Base-by-base conservation (phyloP, 192 early-diverging fungal genomes). In the Geranomyces variabilis region DNA sequence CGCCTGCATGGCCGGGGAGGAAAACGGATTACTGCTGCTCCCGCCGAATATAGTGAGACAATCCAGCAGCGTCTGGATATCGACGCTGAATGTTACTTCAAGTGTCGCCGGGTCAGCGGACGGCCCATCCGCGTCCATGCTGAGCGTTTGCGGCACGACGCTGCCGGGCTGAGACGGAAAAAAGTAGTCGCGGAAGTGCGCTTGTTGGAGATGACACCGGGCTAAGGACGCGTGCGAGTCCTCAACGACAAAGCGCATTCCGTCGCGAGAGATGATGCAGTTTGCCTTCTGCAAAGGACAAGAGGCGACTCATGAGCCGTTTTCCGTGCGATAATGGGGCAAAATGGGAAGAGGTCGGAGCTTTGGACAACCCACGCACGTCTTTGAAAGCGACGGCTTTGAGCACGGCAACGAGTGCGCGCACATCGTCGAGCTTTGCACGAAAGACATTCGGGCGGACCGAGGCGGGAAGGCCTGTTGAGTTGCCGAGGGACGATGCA, bases 361-460 rank as follows among this genome's bases (percentile, higher is more conserved):
- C 3, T 3, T 41, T 10, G 36, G 36, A 41, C n/a, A n/a, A n/a
- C n/a, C n/a, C n/a, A n/a, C n/a, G 46, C 12, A 45, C 43, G 8
- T 55, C 69, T 48, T 71, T 78, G 59, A 64, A 70, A 44, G 71
- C 46, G 48, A 87, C 76, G 46, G 83, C 80, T 36, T 75, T 71
- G 33, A 85, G 79, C 78, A 85, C 77, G 55, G 83, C 80, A 22
- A 82, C 83, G n/a, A 87, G 65, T 0, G 83, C 55, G 17, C 67
- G 47, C 21, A 68, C 67, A 22, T 68, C 44, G 0, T 68, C 67
- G 7, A 68, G 51, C 51, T 51, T 68, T 19, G 49, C 67, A 30
- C 41, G 12, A 41, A 65, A 65, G 51, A 53, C 7, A 9, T 53
- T 53, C 10, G 36, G 36, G 10, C 36, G 36, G 36, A 10, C 53